Evolutionary conservation across 129 eudicot species (phyloP), one percentile per base, ranked within the genome.

Genomic region (Centaurea solstitialis): DNA sequence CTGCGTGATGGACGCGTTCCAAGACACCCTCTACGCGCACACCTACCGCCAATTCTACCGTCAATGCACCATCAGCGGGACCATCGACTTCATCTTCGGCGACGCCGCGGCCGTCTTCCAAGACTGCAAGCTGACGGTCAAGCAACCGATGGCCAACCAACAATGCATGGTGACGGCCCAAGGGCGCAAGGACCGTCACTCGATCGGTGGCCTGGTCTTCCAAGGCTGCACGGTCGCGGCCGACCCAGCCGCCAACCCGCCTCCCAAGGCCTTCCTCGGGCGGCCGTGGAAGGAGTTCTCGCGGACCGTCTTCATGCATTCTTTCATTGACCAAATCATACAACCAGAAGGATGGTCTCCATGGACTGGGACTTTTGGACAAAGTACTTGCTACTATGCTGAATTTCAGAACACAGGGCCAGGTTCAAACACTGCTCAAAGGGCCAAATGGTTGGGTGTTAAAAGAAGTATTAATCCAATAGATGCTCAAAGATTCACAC

Each of bases 361-460:
- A 3, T 90, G 91, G 91, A 45, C 82, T 0, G 90, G 90, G 8
- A 83, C 50, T 0, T 78, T 78, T 23, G 84, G 69, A 0, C 77
- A 20, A 21, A 79, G 78, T 45, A 93, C 93, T 0, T 87, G 86
- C 72, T 84, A 7, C 65, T 87, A 86, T 26, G 89, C 87, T 0
- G 96, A 93, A 86, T 75, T 57, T 28, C 26, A 72, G 4, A 93
- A 90, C 37, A 82, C 76, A 17, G 98, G 96, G 15, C 89, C 98
- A 0, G 96, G 92, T 15, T 81, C 93, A 0, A 79, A 74, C 24
- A 38, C 74, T 21, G 30, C 79, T 0, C 7, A 20, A 12, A 71
- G 98, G 65, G 96, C 87, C 13, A 82, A 35, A 21, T 93, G 98
- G 96, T 70, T 35, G 6, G 91, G 93, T 8, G 57, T 87, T 4